Conservation (phyloP, 176 grass and related monocot species). For the Metroxylon sagu region DNA sequence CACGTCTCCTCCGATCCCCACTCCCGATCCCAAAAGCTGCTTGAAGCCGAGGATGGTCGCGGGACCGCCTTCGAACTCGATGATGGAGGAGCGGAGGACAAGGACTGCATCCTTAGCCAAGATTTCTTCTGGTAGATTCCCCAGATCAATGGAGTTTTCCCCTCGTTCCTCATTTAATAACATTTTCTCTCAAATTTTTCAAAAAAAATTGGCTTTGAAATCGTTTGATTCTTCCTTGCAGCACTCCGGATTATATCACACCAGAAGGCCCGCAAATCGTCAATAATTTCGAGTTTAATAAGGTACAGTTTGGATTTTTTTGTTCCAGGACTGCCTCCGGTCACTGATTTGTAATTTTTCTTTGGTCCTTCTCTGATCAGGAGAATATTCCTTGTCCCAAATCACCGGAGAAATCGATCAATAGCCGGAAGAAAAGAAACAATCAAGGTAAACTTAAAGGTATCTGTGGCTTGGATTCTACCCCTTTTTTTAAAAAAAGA, state of each 20-base stretch:
- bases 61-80: slow-evolving; percentile 21
- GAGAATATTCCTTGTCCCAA: slow-evolving; percentile 82
- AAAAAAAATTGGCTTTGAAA: background rate
- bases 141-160: background rate
- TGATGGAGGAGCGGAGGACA: slow-evolving; percentile 44
- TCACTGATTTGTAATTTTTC: background rate
- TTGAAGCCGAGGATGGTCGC: slow-evolving; percentile 19
- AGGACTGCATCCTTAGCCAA: slow-evolving; percentile 83
- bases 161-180: background rate
- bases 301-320: slow-evolving; percentile 24
- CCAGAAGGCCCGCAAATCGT: slow-evolving; percentile 53
- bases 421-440: slow-evolving; percentile 55
- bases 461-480: background rate
- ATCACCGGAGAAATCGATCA: slow-evolving; percentile 71
- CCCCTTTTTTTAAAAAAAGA: too few relatives aligned
- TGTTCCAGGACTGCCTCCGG: background rate
- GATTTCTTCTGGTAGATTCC: slow-evolving; percentile 84
- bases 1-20: slow-evolving; percentile 30
- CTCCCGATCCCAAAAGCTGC: slow-evolving; percentile 47
- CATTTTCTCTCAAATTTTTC: background rate
- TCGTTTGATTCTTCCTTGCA: slow-evolving; percentile 14
- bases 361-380: slow-evolving; percentile 14
- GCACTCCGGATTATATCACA: slow-evolving; percentile 93
- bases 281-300: slow-evolving; percentile 40
- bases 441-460: slow-evolving; percentile 40